These are phyloP conservation scores for Globisporangium yorkense DNA, from an alignment of 352 stramenopile species.

Conservation along the genomic window DNA sequence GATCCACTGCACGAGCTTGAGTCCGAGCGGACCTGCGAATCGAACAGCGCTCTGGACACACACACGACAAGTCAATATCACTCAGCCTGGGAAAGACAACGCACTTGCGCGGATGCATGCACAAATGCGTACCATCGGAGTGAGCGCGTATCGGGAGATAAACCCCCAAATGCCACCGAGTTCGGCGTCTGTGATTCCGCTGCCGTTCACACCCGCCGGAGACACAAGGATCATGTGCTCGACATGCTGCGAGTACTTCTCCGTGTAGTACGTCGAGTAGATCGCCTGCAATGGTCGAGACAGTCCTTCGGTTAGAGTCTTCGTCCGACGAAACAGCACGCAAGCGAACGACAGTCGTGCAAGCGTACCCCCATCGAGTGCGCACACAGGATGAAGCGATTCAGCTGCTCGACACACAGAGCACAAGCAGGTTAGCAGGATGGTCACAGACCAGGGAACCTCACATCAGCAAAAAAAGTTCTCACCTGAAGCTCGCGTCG, in stretches of 20 bases:
- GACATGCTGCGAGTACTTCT: constrained; percentile 62
- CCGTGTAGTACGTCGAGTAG: constrained; percentile 72
- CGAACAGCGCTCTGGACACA: constrained; percentile 44
- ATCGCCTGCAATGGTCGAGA: constrained; percentile 32
- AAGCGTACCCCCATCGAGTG: constrained; percentile 76
- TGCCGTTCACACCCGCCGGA: constrained; percentile 52
- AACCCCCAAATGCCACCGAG: constrained; percentile 38
- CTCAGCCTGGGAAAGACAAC: background rate
- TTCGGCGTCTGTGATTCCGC: constrained; percentile 26
- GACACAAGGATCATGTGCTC: constrained; percentile 78
- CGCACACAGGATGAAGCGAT: constrained; percentile 68
- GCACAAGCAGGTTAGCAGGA: too few species aligned
- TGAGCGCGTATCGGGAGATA: constrained; percentile 39
- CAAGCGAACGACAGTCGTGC: background rate
- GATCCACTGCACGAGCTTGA: constrained; percentile 44
- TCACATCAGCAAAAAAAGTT: background rate
- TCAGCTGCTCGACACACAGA: constrained; percentile 24
- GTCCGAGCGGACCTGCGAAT: constrained; percentile 56
- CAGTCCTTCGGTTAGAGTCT: background rate
- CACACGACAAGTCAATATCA: background rate
- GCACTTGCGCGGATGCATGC: background rate
- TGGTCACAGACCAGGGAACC: background rate
- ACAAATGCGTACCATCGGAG: constrained; percentile 48
- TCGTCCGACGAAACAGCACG: too few species aligned
- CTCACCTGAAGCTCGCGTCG: constrained; percentile 40